A percentile compares a stretch with the other conserved stretches of the same genome.
Conservation (phyloP, 257 asterid species). For the Nicotiana tabacum region DNA sequence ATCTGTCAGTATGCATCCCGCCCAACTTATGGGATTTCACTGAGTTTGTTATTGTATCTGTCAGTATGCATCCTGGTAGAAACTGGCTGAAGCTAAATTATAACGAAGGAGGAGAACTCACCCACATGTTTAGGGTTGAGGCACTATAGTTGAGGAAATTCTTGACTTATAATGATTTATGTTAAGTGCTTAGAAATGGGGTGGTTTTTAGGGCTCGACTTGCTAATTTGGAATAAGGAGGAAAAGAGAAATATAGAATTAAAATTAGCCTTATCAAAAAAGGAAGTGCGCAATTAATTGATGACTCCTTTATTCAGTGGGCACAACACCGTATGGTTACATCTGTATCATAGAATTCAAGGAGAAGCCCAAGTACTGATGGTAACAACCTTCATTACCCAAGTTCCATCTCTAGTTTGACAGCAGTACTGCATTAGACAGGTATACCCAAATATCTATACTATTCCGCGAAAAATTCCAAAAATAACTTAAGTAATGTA, state of each 20-base stretch:
- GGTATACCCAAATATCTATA: background rate
- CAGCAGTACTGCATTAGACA: background rate
- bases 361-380: background rate
- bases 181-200: background rate
- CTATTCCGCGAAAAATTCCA: background rate
- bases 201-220: background rate
- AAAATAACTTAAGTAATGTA: background rate
- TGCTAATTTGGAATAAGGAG: background rate
- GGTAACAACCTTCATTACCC: background rate
- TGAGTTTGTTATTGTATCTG: too few species aligned
- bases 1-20: background rate
- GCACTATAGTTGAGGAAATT: background rate
- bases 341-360: background rate
- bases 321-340: background rate
- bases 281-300: too few species aligned
- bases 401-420: background rate
- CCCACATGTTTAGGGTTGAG: background rate
- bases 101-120: background rate
- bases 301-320: background rate
- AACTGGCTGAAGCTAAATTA: background rate
- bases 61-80: background rate
- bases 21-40: too few species aligned
- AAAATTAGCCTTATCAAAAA: too few species aligned
- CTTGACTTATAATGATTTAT: background rate
- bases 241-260: background rate